Percentiles rank a stretch among this genome's conserved stretches.
Evolutionary conservation across 2,329 filamentous ascomycete species (phyloP).

Genomic region (Pestalotiopsis sp.): DNA sequence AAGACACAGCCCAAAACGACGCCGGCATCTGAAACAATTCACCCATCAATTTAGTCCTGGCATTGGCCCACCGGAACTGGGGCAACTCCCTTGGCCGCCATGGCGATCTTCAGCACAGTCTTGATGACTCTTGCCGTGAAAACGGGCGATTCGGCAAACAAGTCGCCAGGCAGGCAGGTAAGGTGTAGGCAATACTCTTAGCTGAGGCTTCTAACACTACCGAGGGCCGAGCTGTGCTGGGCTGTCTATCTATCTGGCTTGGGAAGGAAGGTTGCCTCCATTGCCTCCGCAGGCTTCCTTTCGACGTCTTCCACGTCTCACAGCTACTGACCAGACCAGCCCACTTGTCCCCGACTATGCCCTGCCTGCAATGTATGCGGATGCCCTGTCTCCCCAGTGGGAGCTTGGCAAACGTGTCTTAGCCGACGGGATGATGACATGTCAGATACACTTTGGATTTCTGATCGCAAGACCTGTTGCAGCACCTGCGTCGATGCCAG

Average conservation of each 20-base stretch:
- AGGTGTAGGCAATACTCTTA: not conserved
- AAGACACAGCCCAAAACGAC: not conserved
- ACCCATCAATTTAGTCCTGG: not conserved
- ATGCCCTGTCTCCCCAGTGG: conserved; percentile 12
- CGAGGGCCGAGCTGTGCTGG: not conserved
- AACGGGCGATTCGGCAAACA: not conserved
- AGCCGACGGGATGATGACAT: conserved; percentile 31
- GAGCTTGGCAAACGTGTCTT: conserved; percentile 25
- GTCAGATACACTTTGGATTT: conserved; percentile 26
- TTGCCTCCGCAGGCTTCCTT: not conserved
- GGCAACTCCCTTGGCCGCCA: not conserved
- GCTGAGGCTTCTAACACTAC: not conserved
- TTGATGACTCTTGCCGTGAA: not conserved
- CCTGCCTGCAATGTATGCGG: not conserved
- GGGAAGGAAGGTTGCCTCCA: conserved; percentile 8
- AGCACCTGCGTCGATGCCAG: conserved; percentile 3
- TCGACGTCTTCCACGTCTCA: not conserved
- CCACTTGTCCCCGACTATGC: not conserved
- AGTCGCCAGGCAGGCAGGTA: not conserved
- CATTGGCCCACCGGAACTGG: not conserved
- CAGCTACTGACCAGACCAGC: not conserved
- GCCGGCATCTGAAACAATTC: not conserved
- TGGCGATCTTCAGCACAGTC: not conserved
- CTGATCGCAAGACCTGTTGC: conserved; percentile 11
- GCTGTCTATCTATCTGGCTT: conserved; percentile 3